These are phyloP conservation scores for Amanita jacksonii DNA, from an alignment of 768 basidiomycete genomes.

Conservation along the genomic window DNA sequence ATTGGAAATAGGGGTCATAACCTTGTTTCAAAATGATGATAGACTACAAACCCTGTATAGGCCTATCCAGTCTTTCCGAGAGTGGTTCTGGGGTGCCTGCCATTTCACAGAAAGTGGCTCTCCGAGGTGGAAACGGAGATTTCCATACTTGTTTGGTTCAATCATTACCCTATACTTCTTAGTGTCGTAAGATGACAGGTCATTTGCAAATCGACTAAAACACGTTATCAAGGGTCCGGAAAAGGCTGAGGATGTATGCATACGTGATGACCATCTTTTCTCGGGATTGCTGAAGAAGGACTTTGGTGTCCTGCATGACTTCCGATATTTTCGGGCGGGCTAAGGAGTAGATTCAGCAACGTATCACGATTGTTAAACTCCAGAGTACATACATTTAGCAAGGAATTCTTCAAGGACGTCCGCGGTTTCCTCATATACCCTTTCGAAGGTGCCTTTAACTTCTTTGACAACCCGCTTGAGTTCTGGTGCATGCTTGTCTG, in stretches of 20 bases:
- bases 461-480: conserved; percentile 73
- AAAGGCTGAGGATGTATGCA: conserved; percentile 18
- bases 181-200: conserved; percentile 72
- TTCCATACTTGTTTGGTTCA: conserved; percentile 40
- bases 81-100: conserved; percentile 81
- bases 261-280: conserved; percentile 91
- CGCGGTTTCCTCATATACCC: conserved; percentile 90
- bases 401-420: conserved; percentile 92
- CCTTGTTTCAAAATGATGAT: conserved; percentile 3
- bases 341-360: conserved; percentile 22
- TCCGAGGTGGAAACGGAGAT: conserved; percentile 74
- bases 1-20: conserved; percentile 8
- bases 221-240: conserved; percentile 3
- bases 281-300: conserved; percentile 82
- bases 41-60: conserved; percentile 58
- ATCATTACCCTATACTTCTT: conserved; percentile 68
- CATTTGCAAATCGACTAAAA: conserved; percentile 68
- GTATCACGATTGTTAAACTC: background rate
- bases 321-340: conserved; percentile 84
- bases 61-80: conserved; percentile 93
- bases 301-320: conserved; percentile 89
- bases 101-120: conserved; percentile 82
- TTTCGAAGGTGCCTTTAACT: conserved; percentile 91
- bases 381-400: conserved; percentile 61
- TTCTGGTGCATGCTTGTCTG: conserved; percentile 76